A percentile compares a stretch with the other conserved stretches of the same genome.
Evolutionary conservation across 2,329 filamentous ascomycete genomes (phyloP).

Genomic region (Raffaelea arxii): DNA sequence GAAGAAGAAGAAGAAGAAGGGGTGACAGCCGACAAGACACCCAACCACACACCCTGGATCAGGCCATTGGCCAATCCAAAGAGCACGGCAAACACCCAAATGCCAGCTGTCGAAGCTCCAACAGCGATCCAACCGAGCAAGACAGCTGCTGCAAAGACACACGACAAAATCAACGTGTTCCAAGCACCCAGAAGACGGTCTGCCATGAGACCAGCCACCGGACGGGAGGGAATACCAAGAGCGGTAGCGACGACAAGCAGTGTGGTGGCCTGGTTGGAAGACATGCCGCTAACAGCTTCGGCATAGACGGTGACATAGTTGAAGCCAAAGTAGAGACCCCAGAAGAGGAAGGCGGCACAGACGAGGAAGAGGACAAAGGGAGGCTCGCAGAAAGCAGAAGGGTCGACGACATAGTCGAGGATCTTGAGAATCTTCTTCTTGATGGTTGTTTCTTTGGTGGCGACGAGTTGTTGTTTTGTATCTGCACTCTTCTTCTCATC

Average conservation of each 20-base stretch:
- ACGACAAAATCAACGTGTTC: slow-evolving; percentile 38
- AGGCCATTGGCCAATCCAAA: slow-evolving; percentile 34
- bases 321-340: slow-evolving; percentile 43
- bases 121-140: slow-evolving; percentile 41
- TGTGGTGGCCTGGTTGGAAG: slow-evolving; percentile 38
- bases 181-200: slow-evolving; percentile 42
- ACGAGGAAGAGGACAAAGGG: slow-evolving; percentile 32
- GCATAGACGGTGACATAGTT: slow-evolving; percentile 31
- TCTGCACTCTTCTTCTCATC: slow-evolving; percentile 17
- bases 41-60: slow-evolving; percentile 24
- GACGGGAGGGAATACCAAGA: slow-evolving; percentile 43
- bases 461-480: background rate
- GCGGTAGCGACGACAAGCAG: slow-evolving; percentile 49
- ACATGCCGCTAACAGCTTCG: slow-evolving; percentile 30
- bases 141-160: slow-evolving; percentile 28
- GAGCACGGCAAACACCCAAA: slow-evolving; percentile 33
- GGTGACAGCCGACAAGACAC: slow-evolving; percentile 25
- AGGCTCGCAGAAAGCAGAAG: slow-evolving; percentile 36
- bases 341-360: slow-evolving; percentile 31
- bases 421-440: background rate
- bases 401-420: slow-evolving; percentile 38
- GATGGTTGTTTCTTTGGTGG: slow-evolving; percentile 15
- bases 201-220: slow-evolving; percentile 42
- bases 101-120: slow-evolving; percentile 20
- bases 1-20: slow-evolving; percentile 8